Evolutionary conservation across 495 filamentous ascomycete species (phyloP), one percentile per base, ranked within the genome.

Genomic region (Talaromyces trachyspermus): DNA sequence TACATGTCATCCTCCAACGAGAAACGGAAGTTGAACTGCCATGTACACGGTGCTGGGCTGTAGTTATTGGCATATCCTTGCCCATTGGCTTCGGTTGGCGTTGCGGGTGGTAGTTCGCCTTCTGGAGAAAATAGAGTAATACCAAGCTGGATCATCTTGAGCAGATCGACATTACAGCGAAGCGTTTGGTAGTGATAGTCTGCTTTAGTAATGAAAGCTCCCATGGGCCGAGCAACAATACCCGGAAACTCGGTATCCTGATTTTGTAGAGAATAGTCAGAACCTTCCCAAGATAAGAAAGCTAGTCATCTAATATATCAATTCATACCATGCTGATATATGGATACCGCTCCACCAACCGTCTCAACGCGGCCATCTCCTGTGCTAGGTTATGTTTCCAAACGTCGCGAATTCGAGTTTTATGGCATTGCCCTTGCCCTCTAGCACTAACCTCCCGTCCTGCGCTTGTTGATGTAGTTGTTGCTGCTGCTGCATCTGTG

Each of bases 21-120:
- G 61, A 97, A 98, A 55, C 90, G 86, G 68, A 98, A 98, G 70
- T 98, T 96, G 75, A 98, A 98, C 53, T 95, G 89, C 92, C 92
- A 98, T 15, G 92, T 95, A 55, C 83, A 91, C 8, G 89, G 89
- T 24, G 86, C 77, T 20, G 82, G 78, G 5, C 78, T 67, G 39
- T 85, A 72, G 47, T 69, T 75, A 49, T 72, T 75, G n/a, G 63
- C 64, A 12, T 66, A 67, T 4, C 64, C 54, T 65, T 69, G 55
- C 65, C 77, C 63, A 61, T 69, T 63, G 36, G 70, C 68, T 50
- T 87, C 80, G 25, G 79, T 73, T 6, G 75, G 75, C 50, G 76
- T 80, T 3, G 81, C 75, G 8, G 86, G 88, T 5, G 85, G 86
- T 8, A 86, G 79, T 48, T 96, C 86, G 29, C 94, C 94, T 44